phyloP scores from a whole-genome alignment of 306 rosid species.

The Cicer arietinum region DNA sequence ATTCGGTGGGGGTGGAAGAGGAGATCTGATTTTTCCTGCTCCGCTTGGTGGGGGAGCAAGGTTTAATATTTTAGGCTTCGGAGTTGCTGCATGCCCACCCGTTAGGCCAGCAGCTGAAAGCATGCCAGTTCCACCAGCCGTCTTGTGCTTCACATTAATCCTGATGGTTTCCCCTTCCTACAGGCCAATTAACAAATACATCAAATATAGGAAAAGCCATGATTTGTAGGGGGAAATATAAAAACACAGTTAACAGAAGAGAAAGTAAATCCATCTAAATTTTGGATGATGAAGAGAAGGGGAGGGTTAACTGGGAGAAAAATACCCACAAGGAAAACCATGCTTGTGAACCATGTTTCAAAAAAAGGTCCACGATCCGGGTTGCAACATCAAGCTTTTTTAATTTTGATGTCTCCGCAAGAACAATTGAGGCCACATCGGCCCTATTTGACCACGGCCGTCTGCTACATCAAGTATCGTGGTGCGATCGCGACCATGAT shows the following conservation, averaged over 20 bases:
- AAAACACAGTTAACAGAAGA: background rate
- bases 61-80: slow-evolving; percentile 71
- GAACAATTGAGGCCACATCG: background rate
- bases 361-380: background rate
- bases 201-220: slow-evolving; percentile 27
- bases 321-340: background rate
- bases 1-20: slow-evolving; percentile 93
- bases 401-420: background rate
- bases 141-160: slow-evolving; percentile 90
- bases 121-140: slow-evolving; percentile 89
- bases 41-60: slow-evolving; percentile 92
- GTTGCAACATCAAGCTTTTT: background rate
- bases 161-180: slow-evolving; percentile 98
- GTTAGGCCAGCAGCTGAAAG: slow-evolving; percentile 91
- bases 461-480: background rate
- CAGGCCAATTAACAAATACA: slow-evolving; percentile 32
- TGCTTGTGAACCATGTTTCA: background rate
- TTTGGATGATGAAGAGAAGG: background rate
- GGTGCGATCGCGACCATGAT: background rate
- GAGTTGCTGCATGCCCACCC: slow-evolving; percentile 50
- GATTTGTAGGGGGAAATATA: background rate
- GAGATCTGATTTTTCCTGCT: slow-evolving; percentile 74
- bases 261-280: slow-evolving; percentile 4
- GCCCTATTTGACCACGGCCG: background rate
- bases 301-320: background rate